These are phyloP conservation scores for Botrytis deweyae DNA, from an alignment of 2,329 filamentous ascomycete species.

Conservation along the genomic window DNA sequence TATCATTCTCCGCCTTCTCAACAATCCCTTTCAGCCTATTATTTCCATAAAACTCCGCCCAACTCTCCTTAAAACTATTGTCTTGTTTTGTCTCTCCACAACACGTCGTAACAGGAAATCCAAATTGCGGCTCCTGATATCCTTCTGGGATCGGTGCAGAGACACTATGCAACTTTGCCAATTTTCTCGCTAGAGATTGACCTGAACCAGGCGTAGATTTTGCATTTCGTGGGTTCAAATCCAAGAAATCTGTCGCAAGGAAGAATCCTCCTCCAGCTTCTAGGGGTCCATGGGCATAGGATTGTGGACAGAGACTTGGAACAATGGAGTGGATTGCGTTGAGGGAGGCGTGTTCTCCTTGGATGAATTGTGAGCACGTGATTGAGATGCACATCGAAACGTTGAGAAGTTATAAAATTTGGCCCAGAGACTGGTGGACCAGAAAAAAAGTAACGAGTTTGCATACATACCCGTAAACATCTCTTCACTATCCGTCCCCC, in stretches of 20 bases:
- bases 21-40: conserved; percentile 69
- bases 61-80: conserved; percentile 69
- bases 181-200: conserved; percentile 66
- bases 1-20: conserved; percentile 53
- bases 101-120: conserved; percentile 81
- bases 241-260: conserved; percentile 76
- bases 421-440: background rate
- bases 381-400: background rate
- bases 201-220: conserved; percentile 39
- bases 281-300: conserved; percentile 68
- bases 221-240: conserved; percentile 49
- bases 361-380: conserved; percentile 30
- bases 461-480: conserved; percentile 69
- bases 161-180: conserved; percentile 76
- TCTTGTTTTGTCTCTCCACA: conserved; percentile 83
- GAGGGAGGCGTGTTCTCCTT: conserved; percentile 79
- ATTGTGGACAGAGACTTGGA: conserved; percentile 72
- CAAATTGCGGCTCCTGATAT: conserved; percentile 64
- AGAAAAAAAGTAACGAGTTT: background rate
- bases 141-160: conserved; percentile 65
- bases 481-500: conserved; percentile 56
- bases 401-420: conserved; percentile 7
- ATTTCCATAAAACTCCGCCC: conserved; percentile 84
- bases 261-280: conserved; percentile 46
- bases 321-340: conserved; percentile 74